Evolutionary conservation across 1,284 basidiomycete species (phyloP), one percentile per base, ranked within the genome.

Genomic region (Boletus mariae): DNA sequence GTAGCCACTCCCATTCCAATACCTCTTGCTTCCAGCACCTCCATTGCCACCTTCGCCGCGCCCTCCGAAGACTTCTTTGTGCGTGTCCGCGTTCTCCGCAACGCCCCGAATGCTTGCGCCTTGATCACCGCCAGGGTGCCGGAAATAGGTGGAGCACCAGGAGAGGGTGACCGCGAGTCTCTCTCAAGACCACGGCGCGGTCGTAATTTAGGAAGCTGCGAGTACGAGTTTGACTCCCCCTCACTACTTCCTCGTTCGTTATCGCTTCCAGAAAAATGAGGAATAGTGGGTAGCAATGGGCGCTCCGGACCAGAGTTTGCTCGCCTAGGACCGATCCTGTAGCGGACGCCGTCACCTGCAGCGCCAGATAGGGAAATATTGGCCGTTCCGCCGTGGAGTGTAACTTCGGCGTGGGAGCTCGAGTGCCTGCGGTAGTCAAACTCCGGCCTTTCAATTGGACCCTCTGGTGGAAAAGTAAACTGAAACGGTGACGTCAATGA

Each of bases 71-170:
- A 74, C 68, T 81, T 85, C 72, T 86, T 90, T 48, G 81, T 78
- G 56, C 85, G 78, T 43, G 83, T 77, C 54, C 89, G 80, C 52
- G 88, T 87, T 67, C 89, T 78, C 49, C 90, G 84, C 60, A 90
- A 75, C 15, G 87, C 87, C 40, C 90, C 90, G 65, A 91, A 92
- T 32, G 90, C 85, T 67, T 91, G 88, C 41, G 89, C 89, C 71
- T 92, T 92, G 72, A 92, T 90, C 54, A 92, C 88, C 47, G 90
- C 88, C 46, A 92, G 79, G 28, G 90, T 92, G 29, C 87, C 85
- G 45, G 85, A 89, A 63, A 90, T 78, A 23, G 80, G 77, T 51
- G 80, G 74, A 52, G 77, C 73, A 38, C 75, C 75, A 25, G 86
- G 84, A n/a, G 85, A 86, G 49, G 85, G 84, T n/a, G 88, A 87